Evolutionary conservation across 148 eudicot species (phyloP).

Genomic region (Rhododendron williamsianum): DNA sequence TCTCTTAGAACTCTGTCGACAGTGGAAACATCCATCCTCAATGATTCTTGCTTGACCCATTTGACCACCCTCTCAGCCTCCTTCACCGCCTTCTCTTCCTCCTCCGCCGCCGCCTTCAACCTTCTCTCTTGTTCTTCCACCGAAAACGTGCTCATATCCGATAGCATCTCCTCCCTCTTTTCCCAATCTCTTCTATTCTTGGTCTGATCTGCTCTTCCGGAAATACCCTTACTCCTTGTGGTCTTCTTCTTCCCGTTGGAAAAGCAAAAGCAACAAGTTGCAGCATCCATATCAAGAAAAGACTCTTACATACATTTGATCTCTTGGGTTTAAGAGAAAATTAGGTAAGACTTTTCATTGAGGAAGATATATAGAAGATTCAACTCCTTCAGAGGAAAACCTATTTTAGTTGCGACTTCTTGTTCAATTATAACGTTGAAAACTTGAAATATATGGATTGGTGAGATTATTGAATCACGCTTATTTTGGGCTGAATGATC

Average conservation of each 20-base stretch:
- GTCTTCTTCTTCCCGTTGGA: neutral
- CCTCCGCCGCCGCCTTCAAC: conserved; percentile 6
- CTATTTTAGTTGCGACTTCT: neutral
- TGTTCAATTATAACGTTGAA: neutral
- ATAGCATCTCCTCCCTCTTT: conserved; percentile 5
- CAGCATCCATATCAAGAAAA: conserved; percentile 1
- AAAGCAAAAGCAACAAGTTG: conserved; percentile 10
- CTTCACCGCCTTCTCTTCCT: neutral
- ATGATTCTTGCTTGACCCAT: conserved; percentile 19
- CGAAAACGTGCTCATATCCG: conserved; percentile 12
- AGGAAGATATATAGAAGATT: neutral
- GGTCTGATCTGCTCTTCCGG: neutral
- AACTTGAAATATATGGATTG: neutral
- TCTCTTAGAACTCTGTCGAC: conserved; percentile 1
- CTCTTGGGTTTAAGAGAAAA: neutral
- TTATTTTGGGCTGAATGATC: neutral
- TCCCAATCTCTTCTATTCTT: neutral
- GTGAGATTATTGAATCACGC: neutral
- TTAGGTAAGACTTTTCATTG: neutral
- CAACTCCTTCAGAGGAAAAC: neutral
- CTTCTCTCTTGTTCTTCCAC: conserved; percentile 12
- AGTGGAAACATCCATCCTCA: conserved; percentile 4
- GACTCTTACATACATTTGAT: neutral
- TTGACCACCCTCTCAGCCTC: conserved; percentile 15
- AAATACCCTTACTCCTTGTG: neutral